Base-by-base conservation (phyloP, 2,329 filamentous ascomycete species). In the Colletotrichum tofieldiae region DNA sequence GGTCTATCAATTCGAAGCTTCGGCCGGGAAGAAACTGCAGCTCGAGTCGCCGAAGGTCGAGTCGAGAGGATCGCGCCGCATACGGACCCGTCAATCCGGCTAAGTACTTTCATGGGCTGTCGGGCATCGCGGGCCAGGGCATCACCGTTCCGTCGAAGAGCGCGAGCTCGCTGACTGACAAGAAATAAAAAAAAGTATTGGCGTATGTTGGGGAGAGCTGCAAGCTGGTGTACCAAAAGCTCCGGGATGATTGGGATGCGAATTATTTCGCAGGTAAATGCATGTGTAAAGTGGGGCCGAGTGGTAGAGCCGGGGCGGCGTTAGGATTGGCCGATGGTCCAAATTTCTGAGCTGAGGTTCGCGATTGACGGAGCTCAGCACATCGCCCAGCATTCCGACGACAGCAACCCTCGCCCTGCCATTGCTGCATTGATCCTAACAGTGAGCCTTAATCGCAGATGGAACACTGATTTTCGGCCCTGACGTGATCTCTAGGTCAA, bases 61-160 rank as follows among this genome's bases (percentile, higher is more conserved):
- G 81, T 83, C 77, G 84, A 83, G 79, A 87, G 82, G 81, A 88
- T 85, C 80, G 87, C 86, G 84, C 86, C 84, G 83, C 86, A 88
- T 84, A 88, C 86, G 84, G 87, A 87, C 84, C 87, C 83, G 82
- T 90, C 87, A 82, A 90, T 85, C 87, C 86, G 87, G 83, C 84
- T 86, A 78, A 85, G 82, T 83, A 86, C 83, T 87, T 86, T 90
- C 89, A 91, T 91, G 87, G 84, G 88, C 82, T 85, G 83, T 83
- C 86, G 84, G 81, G 84, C 86, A 88, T 88, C 58, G 65, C 73
- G 73, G 68, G 51, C 56, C 62, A 60, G 32, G 29, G 58, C 39
- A 45, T 72, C 54, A 73, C 71, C 62, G 62, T 73, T 71, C 71
- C 68, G 56, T 73, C 20, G 26, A 67, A 61, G 56, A 71, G 56